Evolutionary conservation across 2,329 filamentous ascomycete genomes (phyloP).

Genomic region (Botrytis hyacinthi): DNA sequence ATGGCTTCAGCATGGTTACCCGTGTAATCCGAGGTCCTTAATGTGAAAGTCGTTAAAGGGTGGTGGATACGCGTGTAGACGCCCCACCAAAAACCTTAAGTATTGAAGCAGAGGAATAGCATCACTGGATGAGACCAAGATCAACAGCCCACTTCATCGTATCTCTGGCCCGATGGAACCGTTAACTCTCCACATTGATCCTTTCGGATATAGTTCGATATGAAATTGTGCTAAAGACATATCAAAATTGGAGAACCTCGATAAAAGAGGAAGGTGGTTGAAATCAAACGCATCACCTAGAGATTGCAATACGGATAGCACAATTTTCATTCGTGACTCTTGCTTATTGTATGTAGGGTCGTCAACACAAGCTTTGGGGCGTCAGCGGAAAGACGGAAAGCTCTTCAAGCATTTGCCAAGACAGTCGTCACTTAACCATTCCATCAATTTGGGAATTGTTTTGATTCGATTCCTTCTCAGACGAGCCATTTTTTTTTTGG

Average conservation of each 20-base stretch:
- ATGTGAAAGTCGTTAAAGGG: background rate
- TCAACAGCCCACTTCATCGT: background rate
- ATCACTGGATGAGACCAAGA: slow-evolving; percentile 2
- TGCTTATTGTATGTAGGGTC: background rate
- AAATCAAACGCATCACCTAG: background rate
- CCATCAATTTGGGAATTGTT: background rate
- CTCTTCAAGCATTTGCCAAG: slow-evolving; percentile 1
- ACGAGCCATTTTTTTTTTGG: background rate
- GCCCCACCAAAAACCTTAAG: background rate
- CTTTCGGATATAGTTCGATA: background rate
- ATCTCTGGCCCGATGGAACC: background rate
- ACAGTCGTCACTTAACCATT: background rate
- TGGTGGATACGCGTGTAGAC: background rate
- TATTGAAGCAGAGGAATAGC: background rate
- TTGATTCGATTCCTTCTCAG: background rate
- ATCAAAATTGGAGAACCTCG: slow-evolving; percentile 4
- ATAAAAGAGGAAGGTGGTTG: slow-evolving; percentile 10
- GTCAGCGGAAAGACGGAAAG: background rate
- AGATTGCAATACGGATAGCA: background rate
- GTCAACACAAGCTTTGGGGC: slow-evolving; percentile 12
- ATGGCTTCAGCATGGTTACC: background rate
- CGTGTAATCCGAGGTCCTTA: background rate
- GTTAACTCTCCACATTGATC: slow-evolving; percentile 2
- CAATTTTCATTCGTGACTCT: background rate
- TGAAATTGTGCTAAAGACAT: background rate